A percentile compares a stretch with the other conserved stretches of the same genome.
Conservation (phyloP, 2,329 filamentous ascomycete genomes). For the Paraconiothyrium brasiliense region DNA sequence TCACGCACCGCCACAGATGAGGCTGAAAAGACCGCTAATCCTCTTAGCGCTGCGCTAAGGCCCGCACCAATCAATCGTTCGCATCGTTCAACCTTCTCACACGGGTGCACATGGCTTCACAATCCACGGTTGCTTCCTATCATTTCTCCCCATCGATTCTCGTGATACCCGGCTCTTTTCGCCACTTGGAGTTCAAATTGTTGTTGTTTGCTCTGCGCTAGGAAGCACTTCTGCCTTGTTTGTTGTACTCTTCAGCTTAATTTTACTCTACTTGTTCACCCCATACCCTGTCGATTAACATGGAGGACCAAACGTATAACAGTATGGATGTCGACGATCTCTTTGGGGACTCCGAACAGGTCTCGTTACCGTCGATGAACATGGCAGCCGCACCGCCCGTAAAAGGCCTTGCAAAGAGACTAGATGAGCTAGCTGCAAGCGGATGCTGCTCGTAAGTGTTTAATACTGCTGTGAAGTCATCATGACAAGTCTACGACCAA, state of each 20-base stretch:
- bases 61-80: conserved; percentile 23
- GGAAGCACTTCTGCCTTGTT: neutral
- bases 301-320: conserved; percentile 64
- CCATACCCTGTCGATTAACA: conserved; percentile 55
- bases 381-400: conserved; percentile 61
- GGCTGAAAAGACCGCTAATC: conserved; percentile 18
- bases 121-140: conserved; percentile 15
- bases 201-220: conserved; percentile 1
- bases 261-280: neutral
- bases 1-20: conserved; percentile 18
- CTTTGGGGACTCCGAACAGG: conserved; percentile 64
- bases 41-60: conserved; percentile 23
- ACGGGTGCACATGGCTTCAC: conserved; percentile 6
- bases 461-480: neutral
- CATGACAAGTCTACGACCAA: too few relatives aligned
- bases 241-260: neutral
- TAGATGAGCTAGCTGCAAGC: conserved; percentile 78
- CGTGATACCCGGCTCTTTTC: conserved; percentile 33
- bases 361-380: conserved; percentile 65
- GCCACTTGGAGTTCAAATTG: conserved; percentile 17
- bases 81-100: conserved; percentile 24
- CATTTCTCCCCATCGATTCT: conserved; percentile 20
- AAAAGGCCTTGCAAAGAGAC: conserved; percentile 74
- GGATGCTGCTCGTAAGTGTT: conserved; percentile 82
- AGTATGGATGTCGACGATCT: conserved; percentile 55